Base-by-base conservation (phyloP, 116 monocot species). In the Zostera marina region DNA sequence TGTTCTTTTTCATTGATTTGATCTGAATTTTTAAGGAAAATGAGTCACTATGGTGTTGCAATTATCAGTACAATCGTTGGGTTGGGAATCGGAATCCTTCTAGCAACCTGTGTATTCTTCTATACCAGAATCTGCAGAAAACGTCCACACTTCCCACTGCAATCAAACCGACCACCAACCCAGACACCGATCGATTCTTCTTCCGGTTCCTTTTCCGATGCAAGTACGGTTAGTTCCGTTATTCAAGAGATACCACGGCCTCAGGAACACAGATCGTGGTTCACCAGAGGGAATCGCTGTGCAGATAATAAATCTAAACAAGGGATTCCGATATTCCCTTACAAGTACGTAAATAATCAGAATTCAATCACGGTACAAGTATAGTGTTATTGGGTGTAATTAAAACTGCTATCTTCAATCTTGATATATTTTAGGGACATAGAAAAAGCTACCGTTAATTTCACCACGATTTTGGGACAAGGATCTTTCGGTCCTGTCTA, bases 401-500 rank as follows among this genome's bases (percentile, higher is more conserved):
- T 43, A 43, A n/a, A 47, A 47, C 13, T 7, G 14, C 15, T 16
- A 47, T 47, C 17, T 14, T 8, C 3, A 19, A 51, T 32, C 32
- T 32, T 32, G 0, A n/a, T 54, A 54, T 44, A 56, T 62, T 14
- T 67, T 42, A 94, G 94, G 79, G 88, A 94, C 54, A 81, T 94
- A 59, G 77, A 94, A 68, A 85, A 88, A 66, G 84, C 94, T 9
- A 94, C 94, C 56, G 52, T 74, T 1, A 84, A 88, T 75, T 94
- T 94, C 61, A 94, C 94, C 41, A 82, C 88, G 52, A 68, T 88
- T 63, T 54, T 94, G 62, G 94, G 94, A 5, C 72, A 94, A 63
- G 94, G 94, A 56, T 81, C 94, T 59, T 94, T 94, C 65, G 94
- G 94, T 53, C 77, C 85, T 22, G 94, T 94, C 46, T 94, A 88